Conservation (phyloP, 352 stramenopile species). For the Hyaloperonospora arabidopsidis region DNA sequence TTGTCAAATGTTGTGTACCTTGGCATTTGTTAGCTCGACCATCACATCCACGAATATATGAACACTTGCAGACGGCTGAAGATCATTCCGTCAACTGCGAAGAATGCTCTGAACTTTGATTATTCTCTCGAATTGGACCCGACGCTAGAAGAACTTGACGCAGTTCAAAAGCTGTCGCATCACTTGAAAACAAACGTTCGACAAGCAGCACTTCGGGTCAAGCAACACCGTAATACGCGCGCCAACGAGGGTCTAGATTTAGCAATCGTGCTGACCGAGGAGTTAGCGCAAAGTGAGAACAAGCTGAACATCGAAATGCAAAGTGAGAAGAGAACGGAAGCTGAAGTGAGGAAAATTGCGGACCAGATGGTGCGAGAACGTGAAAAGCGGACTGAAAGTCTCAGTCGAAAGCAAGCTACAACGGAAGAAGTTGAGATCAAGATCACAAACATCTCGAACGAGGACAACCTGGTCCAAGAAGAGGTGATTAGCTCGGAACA, state of each 20-base stretch:
- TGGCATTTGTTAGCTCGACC: conserved; percentile 35
- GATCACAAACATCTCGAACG: conserved; percentile 61
- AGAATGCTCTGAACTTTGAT: conserved; percentile 72
- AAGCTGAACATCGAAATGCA: conserved; percentile 45
- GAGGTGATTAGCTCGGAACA: conserved; percentile 36
- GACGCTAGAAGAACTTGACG: conserved; percentile 47
- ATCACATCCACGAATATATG: conserved; percentile 76
- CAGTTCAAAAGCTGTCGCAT: conserved; percentile 43
- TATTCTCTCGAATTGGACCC: conserved; percentile 67
- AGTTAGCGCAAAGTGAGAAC: conserved; percentile 50
- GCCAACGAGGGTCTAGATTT: conserved; percentile 51
- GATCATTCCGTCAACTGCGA: conserved; percentile 75
- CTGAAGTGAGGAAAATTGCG: conserved; percentile 45
- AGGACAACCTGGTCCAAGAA: conserved; percentile 41
- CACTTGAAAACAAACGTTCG: conserved; percentile 63
- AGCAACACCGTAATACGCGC: conserved; percentile 54
- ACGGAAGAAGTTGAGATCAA: conserved; percentile 66
- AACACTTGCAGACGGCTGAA: conserved; percentile 71
- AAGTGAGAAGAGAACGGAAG: conserved; percentile 40
- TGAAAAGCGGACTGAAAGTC: conserved; percentile 33
- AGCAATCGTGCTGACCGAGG: conserved; percentile 40
- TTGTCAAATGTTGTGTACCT: neutral
- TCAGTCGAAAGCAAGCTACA: conserved; percentile 38
- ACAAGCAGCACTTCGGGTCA: conserved; percentile 43
- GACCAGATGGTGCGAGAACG: conserved; percentile 49